These are phyloP conservation scores for Funneliformis geosporum DNA, from an alignment of 192 early-diverging fungal species.

Conservation along the genomic window DNA sequence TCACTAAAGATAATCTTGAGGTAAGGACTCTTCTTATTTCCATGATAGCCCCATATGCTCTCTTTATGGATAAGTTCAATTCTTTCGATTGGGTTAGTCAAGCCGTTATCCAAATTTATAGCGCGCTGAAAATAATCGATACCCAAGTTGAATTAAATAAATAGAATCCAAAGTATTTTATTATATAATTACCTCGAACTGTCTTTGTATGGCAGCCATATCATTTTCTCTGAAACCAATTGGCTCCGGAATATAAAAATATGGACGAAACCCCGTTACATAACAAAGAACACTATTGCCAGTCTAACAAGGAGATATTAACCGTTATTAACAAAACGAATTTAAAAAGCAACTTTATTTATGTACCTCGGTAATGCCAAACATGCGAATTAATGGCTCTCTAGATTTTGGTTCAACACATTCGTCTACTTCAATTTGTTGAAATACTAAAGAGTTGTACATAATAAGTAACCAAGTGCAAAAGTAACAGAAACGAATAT, in stretches of 20 bases:
- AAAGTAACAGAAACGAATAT: neutral
- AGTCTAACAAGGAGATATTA: constrained; percentile 40
- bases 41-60: constrained; percentile 86
- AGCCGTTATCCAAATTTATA: constrained; percentile 15
- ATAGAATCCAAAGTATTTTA: constrained; percentile 13
- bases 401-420: constrained; percentile 53
- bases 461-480: neutral
- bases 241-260: constrained; percentile 94
- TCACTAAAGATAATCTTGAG: constrained; percentile 72
- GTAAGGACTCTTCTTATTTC: constrained; percentile 77
- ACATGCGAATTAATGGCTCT: constrained; percentile 73
- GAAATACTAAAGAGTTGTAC: constrained; percentile 69
- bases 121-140: neutral
- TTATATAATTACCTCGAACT: constrained; percentile 55
- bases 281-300: constrained; percentile 92
- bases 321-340: neutral
- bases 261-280: constrained; percentile 87
- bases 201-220: constrained; percentile 50
- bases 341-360: neutral
- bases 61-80: constrained; percentile 78
- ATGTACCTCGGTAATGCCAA: constrained; percentile 78
- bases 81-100: constrained; percentile 43
- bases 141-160: neutral
- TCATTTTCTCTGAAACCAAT: constrained; percentile 66
- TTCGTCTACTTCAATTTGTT: constrained; percentile 96